Percentiles rank a stretch among this genome's conserved stretches.
Conservation (phyloP, 1,284 basidiomycete genomes). For the Irpex rosettiformis region DNA sequence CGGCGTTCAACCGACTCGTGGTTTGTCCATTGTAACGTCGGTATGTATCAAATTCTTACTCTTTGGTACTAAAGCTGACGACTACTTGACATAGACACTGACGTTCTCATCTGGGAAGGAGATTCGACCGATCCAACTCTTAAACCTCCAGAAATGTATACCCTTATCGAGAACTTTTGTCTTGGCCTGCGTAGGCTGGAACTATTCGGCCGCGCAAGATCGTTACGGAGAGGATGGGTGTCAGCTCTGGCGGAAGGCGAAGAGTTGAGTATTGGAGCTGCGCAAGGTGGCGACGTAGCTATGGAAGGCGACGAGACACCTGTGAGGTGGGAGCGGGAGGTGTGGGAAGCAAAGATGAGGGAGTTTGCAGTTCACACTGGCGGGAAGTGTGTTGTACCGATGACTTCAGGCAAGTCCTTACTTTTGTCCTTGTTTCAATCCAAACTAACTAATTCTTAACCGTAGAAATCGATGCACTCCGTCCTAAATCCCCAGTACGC, state of each 20-base stretch:
- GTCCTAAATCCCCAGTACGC: constrained; percentile 82
- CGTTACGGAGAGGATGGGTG: constrained; percentile 89
- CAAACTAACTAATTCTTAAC: constrained; percentile 5
- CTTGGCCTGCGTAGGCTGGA: constrained; percentile 91
- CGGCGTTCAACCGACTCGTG: constrained; percentile 89
- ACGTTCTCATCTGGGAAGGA: constrained; percentile 95
- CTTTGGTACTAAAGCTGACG: neutral
- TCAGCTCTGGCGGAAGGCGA: constrained; percentile 74
- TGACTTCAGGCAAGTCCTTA: constrained; percentile 41
- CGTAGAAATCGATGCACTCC: constrained; percentile 76
- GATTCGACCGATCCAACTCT: constrained; percentile 74
- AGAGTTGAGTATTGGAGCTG: constrained; percentile 43
- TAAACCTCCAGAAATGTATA: constrained; percentile 95
- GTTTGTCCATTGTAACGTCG: constrained; percentile 98
- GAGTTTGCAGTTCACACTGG: constrained; percentile 45
- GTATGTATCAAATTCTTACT: constrained; percentile 37
- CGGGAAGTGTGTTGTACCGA: constrained; percentile 62
- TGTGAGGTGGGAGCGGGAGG: constrained; percentile 49
- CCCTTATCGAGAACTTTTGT: constrained; percentile 96
- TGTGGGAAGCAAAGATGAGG: constrained; percentile 57
- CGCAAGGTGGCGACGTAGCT: constrained; percentile 40
- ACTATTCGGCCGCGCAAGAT: constrained; percentile 77
- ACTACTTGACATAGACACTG: constrained; percentile 69
- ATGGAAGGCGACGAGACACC: constrained; percentile 36
- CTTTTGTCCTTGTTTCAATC: constrained; percentile 7